Evolutionary conservation across 306 rosid species (phyloP).

Genomic region (Lagenaria siceraria): DNA sequence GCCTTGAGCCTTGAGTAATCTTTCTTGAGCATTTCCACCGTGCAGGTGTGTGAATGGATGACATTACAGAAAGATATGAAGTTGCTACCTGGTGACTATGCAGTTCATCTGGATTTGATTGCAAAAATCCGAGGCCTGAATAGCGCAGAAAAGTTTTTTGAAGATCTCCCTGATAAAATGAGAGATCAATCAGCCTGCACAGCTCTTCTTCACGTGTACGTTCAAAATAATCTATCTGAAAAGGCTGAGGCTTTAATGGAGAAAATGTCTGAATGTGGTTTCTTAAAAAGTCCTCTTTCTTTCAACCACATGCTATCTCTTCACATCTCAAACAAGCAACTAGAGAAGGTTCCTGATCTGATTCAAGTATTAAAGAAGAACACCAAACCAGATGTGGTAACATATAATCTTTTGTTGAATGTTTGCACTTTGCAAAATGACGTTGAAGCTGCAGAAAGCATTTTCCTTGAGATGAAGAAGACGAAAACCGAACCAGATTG

Average conservation of each 20-base stretch:
- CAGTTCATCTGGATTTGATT: constrained; percentile 85
- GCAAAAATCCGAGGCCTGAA: constrained; percentile 69
- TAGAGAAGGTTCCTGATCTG: constrained; percentile 46
- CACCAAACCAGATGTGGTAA: constrained; percentile 49
- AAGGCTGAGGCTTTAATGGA: constrained; percentile 78
- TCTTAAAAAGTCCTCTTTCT: constrained; percentile 48
- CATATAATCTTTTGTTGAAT: constrained; percentile 53
- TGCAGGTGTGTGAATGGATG: constrained; percentile 93
- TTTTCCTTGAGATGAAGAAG: constrained; percentile 59
- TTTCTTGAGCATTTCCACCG: constrained; percentile 2
- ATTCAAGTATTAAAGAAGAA: constrained; percentile 48
- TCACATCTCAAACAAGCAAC: constrained; percentile 47
- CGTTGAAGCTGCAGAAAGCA: constrained; percentile 59
- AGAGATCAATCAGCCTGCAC: constrained; percentile 33
- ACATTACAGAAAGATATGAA: constrained; percentile 51
- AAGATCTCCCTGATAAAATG: constrained; percentile 63
- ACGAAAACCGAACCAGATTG: constrained; percentile 58
- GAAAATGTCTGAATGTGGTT: constrained; percentile 69
- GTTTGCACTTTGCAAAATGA: constrained; percentile 50
- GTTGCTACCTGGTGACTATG: constrained; percentile 68
- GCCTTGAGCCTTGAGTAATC: background rate
- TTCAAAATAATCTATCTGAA: constrained; percentile 36
- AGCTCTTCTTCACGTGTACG: constrained; percentile 74
- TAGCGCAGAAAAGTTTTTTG: constrained; percentile 85
- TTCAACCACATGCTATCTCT: constrained; percentile 76